Evolutionary conservation across 225 moss, liverwort and hornwort genomes (phyloP), one percentile per base, ranked within the genome.

Genomic region (Physcomitrellopsis africana): DNA sequence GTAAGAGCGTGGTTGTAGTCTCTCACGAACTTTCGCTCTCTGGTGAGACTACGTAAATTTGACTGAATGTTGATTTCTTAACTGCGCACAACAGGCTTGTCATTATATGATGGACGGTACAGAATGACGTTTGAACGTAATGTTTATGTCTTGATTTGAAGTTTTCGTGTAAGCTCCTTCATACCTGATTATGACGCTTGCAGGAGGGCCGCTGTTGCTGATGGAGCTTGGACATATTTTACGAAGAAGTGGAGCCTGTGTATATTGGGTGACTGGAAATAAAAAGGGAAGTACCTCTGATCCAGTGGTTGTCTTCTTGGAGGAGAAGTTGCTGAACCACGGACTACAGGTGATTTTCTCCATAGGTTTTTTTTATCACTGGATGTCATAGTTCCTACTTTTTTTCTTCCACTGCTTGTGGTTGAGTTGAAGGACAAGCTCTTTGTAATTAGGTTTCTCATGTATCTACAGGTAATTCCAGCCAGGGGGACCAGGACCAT

Each of bases 1-100:
- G 70, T 1, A 86, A 72, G 68, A 76, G 0, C 0, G 84, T 89
- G 47, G 60, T 82, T 46, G 56, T 89, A 60, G 79, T 89, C 26
- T 86, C 86, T 61, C 89, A 89, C 75, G 86, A 86, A 27, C 81
- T 89, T 22, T 84, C 84, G 45, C 44, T 86, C n/a, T 86, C 81
- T 55, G 84, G 89, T 89, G 42, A 76, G 76, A 45, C 14, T 60
- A 46, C 3, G 58, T 48, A 2, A 13, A 10, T 1, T 58, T 0
- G 0, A 32, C 9, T 56, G 18, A 15, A 0, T 56, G 42, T 13
- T 53, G 11, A 59, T 9, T 72, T 1, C 3, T 0, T 16, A 22
- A 55, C 12, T 77, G 47, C 18, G 1, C 16, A 48, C 14, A 23
- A 67, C 69, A 17, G 51, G 11, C 2, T 69, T 66, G 18, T 9